Base-by-base conservation (phyloP, 2,329 filamentous ascomycete genomes). In the Eutypella sp. region DNA sequence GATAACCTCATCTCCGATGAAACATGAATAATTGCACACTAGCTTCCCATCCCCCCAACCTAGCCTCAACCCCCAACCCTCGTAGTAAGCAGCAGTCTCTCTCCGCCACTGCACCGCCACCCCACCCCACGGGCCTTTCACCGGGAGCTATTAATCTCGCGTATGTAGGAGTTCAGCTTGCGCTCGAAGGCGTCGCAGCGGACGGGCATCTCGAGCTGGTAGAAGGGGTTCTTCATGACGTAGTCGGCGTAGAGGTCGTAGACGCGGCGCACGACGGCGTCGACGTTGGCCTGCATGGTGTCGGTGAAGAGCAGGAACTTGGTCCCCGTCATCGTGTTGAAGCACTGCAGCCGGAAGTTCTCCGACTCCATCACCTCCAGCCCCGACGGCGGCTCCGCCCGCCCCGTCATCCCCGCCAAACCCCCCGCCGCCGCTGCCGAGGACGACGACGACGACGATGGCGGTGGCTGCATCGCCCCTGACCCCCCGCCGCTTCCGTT, bases 161-260 rank as follows among this genome's bases (percentile, higher is more conserved):
- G 82, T 59, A 96, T 81, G 68, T 91, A 95, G 31, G 84, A 87
- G 54, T 80, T 78, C 53, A 96, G 67, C 67, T 89, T 89, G 57
- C 91, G 78, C 66, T 99, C 93, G 71, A 96, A 99, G 57, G 89
- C 87, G 63, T 97, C 93, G 69, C 93, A 96, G 50, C 93, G 78
- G 44, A 99, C 82, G 6, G 93, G 93, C 91, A 97, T 99, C 72
- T 99, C 93, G 47, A 96, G 76, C 62, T 93, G 91, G 70, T 97
- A 97, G 64, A 99, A 99, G 1, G 93, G 93, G 67, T 99, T 99
- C 76, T 97, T 99, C 89, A 96, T 97, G 57, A 99, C 93, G 65
- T 89, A 97, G 68, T 99, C 93, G 42, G 89, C 81, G 71, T 97
- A 99, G 43, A 97, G 71, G 66, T 97, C 93, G 66, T 99, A 97